Evolutionary conservation across 1,139 yeast genomes (phyloP).

Genomic region (Geotrichum fermentans): DNA sequence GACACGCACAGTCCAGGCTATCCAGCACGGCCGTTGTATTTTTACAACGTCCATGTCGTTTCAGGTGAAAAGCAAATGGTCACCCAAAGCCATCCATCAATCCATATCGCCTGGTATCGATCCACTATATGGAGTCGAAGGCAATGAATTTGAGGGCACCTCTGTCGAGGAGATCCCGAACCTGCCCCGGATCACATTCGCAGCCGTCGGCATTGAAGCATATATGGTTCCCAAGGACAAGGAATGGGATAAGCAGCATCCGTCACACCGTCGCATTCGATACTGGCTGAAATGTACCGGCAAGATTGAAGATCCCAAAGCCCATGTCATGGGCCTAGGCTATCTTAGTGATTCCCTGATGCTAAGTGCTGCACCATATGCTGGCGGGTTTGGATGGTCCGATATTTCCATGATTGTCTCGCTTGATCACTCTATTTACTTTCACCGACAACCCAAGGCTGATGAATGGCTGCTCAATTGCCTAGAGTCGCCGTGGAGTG

Average conservation of each 20-base stretch:
- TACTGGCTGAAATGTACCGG: constrained; percentile 46
- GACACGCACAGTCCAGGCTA: constrained; percentile 55
- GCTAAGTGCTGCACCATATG: constrained; percentile 47
- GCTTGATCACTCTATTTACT: constrained; percentile 63
- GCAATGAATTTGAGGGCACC: neutral
- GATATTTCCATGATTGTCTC: constrained; percentile 52
- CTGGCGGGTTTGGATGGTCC: constrained; percentile 41
- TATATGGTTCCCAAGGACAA: neutral
- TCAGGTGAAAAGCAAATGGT: constrained; percentile 28
- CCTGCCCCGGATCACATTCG: neutral
- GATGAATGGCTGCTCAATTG: constrained; percentile 54
- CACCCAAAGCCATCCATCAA: constrained; percentile 24
- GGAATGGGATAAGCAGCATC: constrained; percentile 7
- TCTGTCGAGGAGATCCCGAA: constrained; percentile 29
- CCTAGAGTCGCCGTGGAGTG: constrained; percentile 49
- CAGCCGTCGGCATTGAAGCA: constrained; percentile 1
- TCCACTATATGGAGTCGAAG: constrained; percentile 7
- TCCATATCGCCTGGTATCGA: constrained; percentile 22
- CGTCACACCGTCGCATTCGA: constrained; percentile 24
- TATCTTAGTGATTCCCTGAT: constrained; percentile 59
- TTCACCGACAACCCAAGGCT: constrained; percentile 53
- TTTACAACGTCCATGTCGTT: constrained; percentile 55
- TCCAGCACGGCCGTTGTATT: constrained; percentile 48
- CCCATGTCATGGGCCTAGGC: constrained; percentile 58
- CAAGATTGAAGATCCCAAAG: constrained; percentile 36